A percentile compares a stretch with the other conserved stretches of the same genome.
Evolutionary conservation across 352 stramenopile genomes (phyloP).

Genomic region (Blastocystis hominis): DNA sequence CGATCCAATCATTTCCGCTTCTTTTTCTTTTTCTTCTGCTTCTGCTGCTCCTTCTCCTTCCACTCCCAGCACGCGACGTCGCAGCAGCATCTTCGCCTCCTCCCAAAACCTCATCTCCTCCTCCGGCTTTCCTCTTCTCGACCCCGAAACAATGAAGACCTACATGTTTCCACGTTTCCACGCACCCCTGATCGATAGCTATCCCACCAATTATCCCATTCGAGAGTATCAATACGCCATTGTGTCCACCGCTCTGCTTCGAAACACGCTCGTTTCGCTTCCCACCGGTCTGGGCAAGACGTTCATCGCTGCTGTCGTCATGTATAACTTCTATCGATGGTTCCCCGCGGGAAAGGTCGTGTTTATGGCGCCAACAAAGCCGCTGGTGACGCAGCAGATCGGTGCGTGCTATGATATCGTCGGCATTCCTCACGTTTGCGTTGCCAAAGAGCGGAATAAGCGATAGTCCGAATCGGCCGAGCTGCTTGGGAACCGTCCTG

Average conservation of each 20-base stretch:
- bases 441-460: neutral
- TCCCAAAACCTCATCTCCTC: neutral
- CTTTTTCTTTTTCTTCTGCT: neutral
- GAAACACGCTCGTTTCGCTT: constrained; percentile 94
- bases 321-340: constrained; percentile 99
- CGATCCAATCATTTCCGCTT: neutral
- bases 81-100: neutral
- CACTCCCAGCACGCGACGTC: neutral
- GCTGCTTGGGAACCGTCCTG: constrained; percentile 72
- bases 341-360: constrained; percentile 83
- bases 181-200: constrained; percentile 57
- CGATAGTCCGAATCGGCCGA: constrained; percentile 62
- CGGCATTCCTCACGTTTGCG: constrained; percentile 74
- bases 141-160: constrained; percentile 12
- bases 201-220: constrained; percentile 78
- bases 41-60: neutral
- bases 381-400: constrained; percentile 93
- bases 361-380: constrained; percentile 94
- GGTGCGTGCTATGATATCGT: constrained; percentile 78
- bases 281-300: constrained; percentile 98
- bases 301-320: constrained; percentile 93
- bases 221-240: constrained; percentile 89
- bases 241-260: constrained; percentile 78
- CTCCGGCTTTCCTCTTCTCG: constrained; percentile 18
- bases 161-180: constrained; percentile 1